Evolutionary conservation across 495 filamentous ascomycete species (phyloP).

Genomic region (Aspergillus homomorphus): DNA sequence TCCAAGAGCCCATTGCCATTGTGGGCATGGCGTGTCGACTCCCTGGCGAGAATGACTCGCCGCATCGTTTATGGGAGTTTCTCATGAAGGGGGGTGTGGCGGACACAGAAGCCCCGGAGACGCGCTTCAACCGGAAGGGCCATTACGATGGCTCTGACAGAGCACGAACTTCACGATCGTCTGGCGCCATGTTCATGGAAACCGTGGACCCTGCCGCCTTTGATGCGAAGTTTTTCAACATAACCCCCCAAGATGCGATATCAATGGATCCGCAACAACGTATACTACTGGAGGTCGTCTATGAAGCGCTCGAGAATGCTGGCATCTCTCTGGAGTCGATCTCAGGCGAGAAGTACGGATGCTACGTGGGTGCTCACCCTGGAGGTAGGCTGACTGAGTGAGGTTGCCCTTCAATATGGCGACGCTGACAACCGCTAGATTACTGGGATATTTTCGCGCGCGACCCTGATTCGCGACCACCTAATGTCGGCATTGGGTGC

Average conservation of each 20-base stretch:
- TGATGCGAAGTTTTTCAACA: slow-evolving; percentile 49
- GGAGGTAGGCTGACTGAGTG: slow-evolving; percentile 12
- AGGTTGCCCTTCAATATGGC: neutral
- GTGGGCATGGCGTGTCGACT: slow-evolving; percentile 13
- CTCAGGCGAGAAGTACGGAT: slow-evolving; percentile 13
- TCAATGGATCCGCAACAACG: slow-evolving; percentile 61
- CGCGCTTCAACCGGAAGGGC: slow-evolving; percentile 5
- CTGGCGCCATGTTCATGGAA: slow-evolving; percentile 15
- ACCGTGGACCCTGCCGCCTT: slow-evolving; percentile 24
- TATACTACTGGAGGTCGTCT: slow-evolving; percentile 50
- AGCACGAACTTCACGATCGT: slow-evolving; percentile 5
- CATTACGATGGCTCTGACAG: slow-evolving; percentile 10
- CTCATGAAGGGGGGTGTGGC: slow-evolving; percentile 10
- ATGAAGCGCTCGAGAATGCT: slow-evolving; percentile 22
- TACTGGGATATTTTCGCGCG: slow-evolving; percentile 25
- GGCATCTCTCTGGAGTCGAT: slow-evolving; percentile 20
- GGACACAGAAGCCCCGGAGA: slow-evolving; percentile 3
- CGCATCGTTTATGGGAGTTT: slow-evolving; percentile 12
- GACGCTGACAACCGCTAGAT: slow-evolving; percentile 12
- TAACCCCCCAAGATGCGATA: slow-evolving; percentile 40
- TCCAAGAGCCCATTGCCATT: slow-evolving; percentile 14
- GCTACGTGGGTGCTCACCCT: slow-evolving; percentile 19
- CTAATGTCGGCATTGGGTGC: slow-evolving; percentile 19
- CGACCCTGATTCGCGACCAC: slow-evolving; percentile 26
- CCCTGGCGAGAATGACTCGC: slow-evolving; percentile 10